Conservation (phyloP, 139 green algal genomes). For the Coelastrella sp. region DNA sequence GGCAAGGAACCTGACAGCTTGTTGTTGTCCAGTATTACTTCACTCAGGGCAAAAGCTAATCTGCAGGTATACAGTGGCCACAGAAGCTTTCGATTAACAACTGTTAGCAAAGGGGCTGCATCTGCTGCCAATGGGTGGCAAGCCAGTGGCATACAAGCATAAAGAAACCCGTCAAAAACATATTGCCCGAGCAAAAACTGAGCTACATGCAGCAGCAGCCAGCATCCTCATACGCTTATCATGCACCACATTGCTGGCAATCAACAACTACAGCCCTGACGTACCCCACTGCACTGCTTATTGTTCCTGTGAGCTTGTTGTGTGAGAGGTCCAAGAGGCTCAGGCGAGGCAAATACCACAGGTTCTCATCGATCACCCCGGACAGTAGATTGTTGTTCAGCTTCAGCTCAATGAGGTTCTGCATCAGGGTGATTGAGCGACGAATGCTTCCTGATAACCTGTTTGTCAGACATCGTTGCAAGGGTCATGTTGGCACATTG, state of each 20-base stretch:
- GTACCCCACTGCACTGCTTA: conserved; percentile 23
- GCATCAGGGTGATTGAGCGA: conserved; percentile 24
- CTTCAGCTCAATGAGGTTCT: conserved; percentile 1
- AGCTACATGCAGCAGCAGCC: too few species aligned
- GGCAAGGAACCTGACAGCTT: not conserved
- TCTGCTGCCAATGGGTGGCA: too few species aligned
- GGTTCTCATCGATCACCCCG: conserved; percentile 31
- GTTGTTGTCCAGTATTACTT: conserved; percentile 24
- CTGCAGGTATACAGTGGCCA: not conserved
- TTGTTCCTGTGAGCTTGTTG: conserved; percentile 34
- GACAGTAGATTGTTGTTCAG: conserved; percentile 20
- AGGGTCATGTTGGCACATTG: too few species aligned
- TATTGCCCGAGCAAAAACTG: too few species aligned
- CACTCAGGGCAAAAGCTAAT: conserved; percentile 2
- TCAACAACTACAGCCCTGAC: not conserved
- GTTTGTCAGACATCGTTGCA: not conserved
- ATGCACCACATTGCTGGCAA: too few species aligned
- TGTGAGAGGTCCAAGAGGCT: not conserved
- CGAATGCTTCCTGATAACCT: conserved; percentile 9
- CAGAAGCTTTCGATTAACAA: not conserved
- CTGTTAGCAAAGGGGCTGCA: too few species aligned
- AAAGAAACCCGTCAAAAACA: too few species aligned
- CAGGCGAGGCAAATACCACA: conserved; percentile 40
- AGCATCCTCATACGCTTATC: too few species aligned
- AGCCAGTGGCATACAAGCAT: too few species aligned